phyloP scores from a whole-genome alignment of 2,329 filamentous ascomycete species.

The Aspergillus pseudoglaucus region DNA sequence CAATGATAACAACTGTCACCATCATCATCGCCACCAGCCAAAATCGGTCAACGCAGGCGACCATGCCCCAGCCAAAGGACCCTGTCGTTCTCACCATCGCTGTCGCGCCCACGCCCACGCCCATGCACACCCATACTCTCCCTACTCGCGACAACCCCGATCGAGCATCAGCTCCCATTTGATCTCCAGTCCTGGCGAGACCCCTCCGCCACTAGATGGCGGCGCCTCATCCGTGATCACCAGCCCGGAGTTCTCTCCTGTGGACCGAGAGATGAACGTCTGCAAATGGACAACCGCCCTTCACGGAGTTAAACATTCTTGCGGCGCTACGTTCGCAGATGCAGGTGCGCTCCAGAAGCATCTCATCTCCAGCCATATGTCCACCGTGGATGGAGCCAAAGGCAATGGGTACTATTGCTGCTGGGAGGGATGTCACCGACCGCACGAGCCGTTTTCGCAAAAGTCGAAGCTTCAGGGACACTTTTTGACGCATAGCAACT shows the following conservation, averaged over 20 bases:
- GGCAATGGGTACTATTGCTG: constrained; percentile 40
- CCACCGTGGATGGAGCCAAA: constrained; percentile 30
- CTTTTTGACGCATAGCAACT: constrained; percentile 40
- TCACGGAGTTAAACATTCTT: constrained; percentile 22
- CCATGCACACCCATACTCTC: constrained; percentile 28
- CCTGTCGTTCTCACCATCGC: constrained; percentile 29
- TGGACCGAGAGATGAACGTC: constrained; percentile 28
- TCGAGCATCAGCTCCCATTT: constrained; percentile 33
- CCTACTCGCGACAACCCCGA: constrained; percentile 30
- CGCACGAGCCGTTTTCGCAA: constrained; percentile 39
- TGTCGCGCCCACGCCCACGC: constrained; percentile 27
- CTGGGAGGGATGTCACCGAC: constrained; percentile 38
- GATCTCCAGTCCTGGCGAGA: constrained; percentile 31
- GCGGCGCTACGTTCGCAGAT: constrained; percentile 31
- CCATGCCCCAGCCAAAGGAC: constrained; percentile 17
- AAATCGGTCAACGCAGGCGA: constrained; percentile 19
- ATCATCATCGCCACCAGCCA: constrained; percentile 8
- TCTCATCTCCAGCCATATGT: constrained; percentile 31
- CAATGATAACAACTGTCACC: neutral
- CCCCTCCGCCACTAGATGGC: constrained; percentile 30
- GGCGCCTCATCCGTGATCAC: constrained; percentile 30
- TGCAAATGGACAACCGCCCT: constrained; percentile 31
- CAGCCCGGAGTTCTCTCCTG: constrained; percentile 27
- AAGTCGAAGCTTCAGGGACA: constrained; percentile 41
- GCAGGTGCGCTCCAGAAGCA: constrained; percentile 36